These are phyloP conservation scores for Hypoxylon subgilvum DNA, from an alignment of 495 filamentous ascomycete species.

Conservation along the genomic window DNA sequence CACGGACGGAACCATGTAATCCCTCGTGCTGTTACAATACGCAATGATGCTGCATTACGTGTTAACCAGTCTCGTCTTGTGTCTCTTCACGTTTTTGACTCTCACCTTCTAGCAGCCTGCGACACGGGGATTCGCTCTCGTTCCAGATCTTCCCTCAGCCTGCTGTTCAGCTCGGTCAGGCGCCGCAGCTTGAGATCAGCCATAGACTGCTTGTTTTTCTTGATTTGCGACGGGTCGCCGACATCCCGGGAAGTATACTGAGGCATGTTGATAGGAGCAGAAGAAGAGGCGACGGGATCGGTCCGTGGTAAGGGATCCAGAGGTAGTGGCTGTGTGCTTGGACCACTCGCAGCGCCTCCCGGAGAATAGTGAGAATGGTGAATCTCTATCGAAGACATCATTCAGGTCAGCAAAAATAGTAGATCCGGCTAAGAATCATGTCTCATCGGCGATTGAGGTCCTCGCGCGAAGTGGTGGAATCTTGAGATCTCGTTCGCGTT, in stretches of 20 bases:
- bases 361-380: conserved; percentile 30
- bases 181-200: conserved; percentile 96
- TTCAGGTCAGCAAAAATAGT: conserved; percentile 22
- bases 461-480: conserved; percentile 5
- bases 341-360: conserved; percentile 32
- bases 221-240: conserved; percentile 70
- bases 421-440: conserved; percentile 19
- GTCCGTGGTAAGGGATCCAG: conserved; percentile 25
- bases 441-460: conserved; percentile 30
- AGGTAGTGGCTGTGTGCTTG: conserved; percentile 36
- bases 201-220: conserved; percentile 99
- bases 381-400: conserved; percentile 35
- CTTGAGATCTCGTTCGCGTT: conserved; percentile 17
- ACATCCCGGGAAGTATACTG: conserved; percentile 62
- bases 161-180: conserved; percentile 92
- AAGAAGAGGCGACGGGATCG: conserved; percentile 29
- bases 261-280: conserved; percentile 52
- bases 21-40: conserved; percentile 94
- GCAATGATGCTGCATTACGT: conserved; percentile 75
- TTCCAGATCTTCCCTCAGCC: conserved; percentile 92
- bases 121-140: conserved; percentile 93
- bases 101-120: conserved; percentile 88
- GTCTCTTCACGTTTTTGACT: background rate
- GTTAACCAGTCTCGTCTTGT: conserved; percentile 10
- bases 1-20: conserved; percentile 97